Percentiles rank a stretch among this genome's conserved stretches.
phyloP scores from a whole-genome alignment of 805 yeast genomes.

The Pichia manshurica region DNA sequence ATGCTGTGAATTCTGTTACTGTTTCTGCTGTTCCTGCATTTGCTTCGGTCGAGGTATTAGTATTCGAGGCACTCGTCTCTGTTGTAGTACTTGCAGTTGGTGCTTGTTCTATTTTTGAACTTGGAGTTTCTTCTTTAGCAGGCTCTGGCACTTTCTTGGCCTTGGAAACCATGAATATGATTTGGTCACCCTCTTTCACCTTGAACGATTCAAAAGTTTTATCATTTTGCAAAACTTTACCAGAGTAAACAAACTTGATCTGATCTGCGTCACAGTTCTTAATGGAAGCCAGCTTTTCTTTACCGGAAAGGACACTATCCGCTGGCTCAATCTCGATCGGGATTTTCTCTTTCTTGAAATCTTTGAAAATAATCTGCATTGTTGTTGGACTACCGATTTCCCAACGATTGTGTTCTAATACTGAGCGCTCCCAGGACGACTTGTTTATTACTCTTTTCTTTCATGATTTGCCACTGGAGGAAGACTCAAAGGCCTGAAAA shows the following conservation, averaged over 20 bases:
- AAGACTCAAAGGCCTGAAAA: neutral
- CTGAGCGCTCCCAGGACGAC: too few relatives aligned
- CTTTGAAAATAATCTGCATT: conserved; percentile 82
- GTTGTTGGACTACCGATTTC: neutral
- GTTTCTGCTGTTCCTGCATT: conserved; percentile 12
- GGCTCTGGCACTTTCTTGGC: conserved; percentile 34
- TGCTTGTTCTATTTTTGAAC: conserved; percentile 4
- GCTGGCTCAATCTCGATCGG: conserved; percentile 67
- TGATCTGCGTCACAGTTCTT: conserved; percentile 67
- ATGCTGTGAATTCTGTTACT: conserved; percentile 31
- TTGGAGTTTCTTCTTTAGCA: conserved; percentile 15
- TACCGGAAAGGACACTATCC: conserved; percentile 64
- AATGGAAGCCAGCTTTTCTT: conserved; percentile 62
- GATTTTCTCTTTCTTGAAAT: conserved; percentile 86
- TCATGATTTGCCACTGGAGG: neutral
- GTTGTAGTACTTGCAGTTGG: conserved; percentile 23
- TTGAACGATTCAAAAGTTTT: conserved; percentile 67
- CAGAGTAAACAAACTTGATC: conserved; percentile 85
- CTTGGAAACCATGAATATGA: conserved; percentile 85
- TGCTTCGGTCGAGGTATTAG: conserved; percentile 5
- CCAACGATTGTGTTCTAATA: too few relatives aligned
- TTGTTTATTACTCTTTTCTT: neutral
- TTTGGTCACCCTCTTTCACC: conserved; percentile 79
- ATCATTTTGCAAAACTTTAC: conserved; percentile 81
- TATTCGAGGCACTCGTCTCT: conserved; percentile 11